A percentile compares a stretch with the other conserved stretches of the same genome.
Evolutionary conservation across 2,329 filamentous ascomycete species (phyloP).

Genomic region (Phialocephala sp.): DNA sequence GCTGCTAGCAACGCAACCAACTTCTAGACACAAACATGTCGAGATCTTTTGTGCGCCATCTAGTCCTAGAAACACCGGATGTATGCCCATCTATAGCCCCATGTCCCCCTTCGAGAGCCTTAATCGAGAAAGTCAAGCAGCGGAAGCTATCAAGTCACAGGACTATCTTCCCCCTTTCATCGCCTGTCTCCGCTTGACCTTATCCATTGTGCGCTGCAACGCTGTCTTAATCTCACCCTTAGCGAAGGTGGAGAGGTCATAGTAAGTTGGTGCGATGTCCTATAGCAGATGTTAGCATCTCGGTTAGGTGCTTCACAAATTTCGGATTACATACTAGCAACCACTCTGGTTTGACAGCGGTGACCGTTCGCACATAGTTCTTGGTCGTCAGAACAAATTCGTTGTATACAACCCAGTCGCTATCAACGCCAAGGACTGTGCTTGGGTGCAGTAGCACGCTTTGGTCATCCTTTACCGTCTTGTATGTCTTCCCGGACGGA

Average conservation of each 20-base stretch:
- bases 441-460: slow-evolving; percentile 91
- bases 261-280: slow-evolving; percentile 95
- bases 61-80: slow-evolving; percentile 4
- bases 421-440: slow-evolving; percentile 85
- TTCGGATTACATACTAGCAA: slow-evolving; percentile 65
- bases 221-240: slow-evolving; percentile 85
- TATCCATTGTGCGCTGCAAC: slow-evolving; percentile 62
- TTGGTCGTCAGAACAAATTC: slow-evolving; percentile 98
- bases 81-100: not conserved
- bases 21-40: slow-evolving; percentile 12
- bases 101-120: not conserved
- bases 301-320: slow-evolving; percentile 34
- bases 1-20: slow-evolving; percentile 2
- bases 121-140: not conserved
- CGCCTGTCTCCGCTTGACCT: slow-evolving; percentile 59
- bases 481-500: slow-evolving; percentile 85
- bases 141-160: not conserved
- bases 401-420: slow-evolving; percentile 97
- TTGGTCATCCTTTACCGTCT: slow-evolving; percentile 96
- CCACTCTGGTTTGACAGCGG: slow-evolving; percentile 92
- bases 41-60: slow-evolving; percentile 5
- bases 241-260: slow-evolving; percentile 81
- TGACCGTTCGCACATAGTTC: slow-evolving; percentile 96
- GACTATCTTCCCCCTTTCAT: slow-evolving; percentile 37
- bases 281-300: slow-evolving; percentile 71